These are phyloP conservation scores for Arabidopsis arenosa DNA, from an alignment of 345 rosid genomes.

Conservation along the genomic window DNA sequence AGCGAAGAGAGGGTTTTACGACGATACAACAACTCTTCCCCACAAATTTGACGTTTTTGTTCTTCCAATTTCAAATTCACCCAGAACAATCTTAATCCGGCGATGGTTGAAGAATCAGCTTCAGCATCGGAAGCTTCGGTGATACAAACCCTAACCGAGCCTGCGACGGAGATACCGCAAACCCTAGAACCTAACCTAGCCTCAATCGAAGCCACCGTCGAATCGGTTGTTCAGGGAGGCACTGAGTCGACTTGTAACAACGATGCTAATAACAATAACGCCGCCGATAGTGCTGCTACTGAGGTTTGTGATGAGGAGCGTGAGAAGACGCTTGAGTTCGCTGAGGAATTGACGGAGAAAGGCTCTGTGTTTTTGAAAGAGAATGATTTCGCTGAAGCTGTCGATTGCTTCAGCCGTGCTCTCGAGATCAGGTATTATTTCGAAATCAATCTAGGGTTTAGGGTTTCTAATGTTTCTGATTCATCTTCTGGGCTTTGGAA, in stretches of 20 bases:
- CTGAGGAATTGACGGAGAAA: slow-evolving; percentile 67
- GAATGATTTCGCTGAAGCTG: slow-evolving; percentile 71
- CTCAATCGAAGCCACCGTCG: slow-evolving; percentile 57
- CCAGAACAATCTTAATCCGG: not conserved
- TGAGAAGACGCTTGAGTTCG: slow-evolving; percentile 67
- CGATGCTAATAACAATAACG: slow-evolving; percentile 35
- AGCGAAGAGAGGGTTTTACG: slow-evolving; percentile 2
- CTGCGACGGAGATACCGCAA: slow-evolving; percentile 3
- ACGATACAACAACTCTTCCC: not conserved
- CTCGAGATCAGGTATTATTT: slow-evolving; percentile 79
- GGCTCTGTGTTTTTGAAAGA: slow-evolving; percentile 68
- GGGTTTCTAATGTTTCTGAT: slow-evolving; percentile 3
- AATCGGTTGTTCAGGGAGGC: slow-evolving; percentile 54
- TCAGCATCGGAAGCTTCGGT: slow-evolving; percentile 50
- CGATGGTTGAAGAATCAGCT: slow-evolving; percentile 57
- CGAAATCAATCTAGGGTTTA: not conserved
- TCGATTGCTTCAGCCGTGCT: slow-evolving; percentile 92
- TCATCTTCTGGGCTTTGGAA: not conserved
- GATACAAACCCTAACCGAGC: slow-evolving; percentile 30
- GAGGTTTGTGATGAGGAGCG: slow-evolving; percentile 48
- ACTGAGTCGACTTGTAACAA: slow-evolving; percentile 70
- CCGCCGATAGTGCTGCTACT: slow-evolving; percentile 56
- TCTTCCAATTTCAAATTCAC: slow-evolving; percentile 20
- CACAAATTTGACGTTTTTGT: not conserved
- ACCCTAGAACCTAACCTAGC: slow-evolving; percentile 48